A percentile compares a stretch with the other conserved stretches of the same genome.
phyloP scores from a whole-genome alignment of 1,284 basidiomycete species.

The Wolfiporia cocos region DNA sequence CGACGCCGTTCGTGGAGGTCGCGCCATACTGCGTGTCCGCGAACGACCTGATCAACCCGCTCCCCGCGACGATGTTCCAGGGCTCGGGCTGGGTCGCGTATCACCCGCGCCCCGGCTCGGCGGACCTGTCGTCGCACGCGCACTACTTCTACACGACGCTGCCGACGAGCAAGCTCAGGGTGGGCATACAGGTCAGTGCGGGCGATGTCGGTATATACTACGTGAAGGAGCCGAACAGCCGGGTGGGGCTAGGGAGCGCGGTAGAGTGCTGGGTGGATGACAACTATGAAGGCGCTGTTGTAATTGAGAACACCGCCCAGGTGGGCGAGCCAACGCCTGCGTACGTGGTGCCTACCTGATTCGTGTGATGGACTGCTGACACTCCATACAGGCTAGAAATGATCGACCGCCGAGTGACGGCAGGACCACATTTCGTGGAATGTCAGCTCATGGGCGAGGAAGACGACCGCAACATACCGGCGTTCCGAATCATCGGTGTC shows the following conservation, averaged over 20 bases:
- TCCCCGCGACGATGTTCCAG: constrained; percentile 84
- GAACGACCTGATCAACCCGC: constrained; percentile 91
- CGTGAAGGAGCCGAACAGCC: constrained; percentile 50
- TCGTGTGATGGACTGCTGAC: background rate
- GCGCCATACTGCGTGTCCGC: constrained; percentile 87
- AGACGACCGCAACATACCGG: constrained; percentile 55
- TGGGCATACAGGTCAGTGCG: constrained; percentile 68
- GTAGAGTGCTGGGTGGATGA: constrained; percentile 87
- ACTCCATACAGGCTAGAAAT: constrained; percentile 49
- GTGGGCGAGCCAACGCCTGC: constrained; percentile 41
- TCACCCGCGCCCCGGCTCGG: constrained; percentile 52
- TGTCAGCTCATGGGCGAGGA: constrained; percentile 79
- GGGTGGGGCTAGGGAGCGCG: constrained; percentile 51
- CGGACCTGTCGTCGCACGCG: constrained; percentile 44
- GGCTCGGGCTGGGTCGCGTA: constrained; percentile 84
- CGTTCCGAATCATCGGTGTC: constrained; percentile 84
- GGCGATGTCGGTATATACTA: constrained; percentile 82
- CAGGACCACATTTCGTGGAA: constrained; percentile 83
- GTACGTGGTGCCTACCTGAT: constrained; percentile 36
- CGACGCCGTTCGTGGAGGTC: constrained; percentile 72
- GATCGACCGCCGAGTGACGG: constrained; percentile 73
- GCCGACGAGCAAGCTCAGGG: constrained; percentile 70
- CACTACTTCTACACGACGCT: constrained; percentile 89
- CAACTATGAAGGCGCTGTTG: constrained; percentile 57
- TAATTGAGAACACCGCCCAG: constrained; percentile 57